Conservation (phyloP, 352 stramenopile species). For the Pythium aphanidermatum region DNA sequence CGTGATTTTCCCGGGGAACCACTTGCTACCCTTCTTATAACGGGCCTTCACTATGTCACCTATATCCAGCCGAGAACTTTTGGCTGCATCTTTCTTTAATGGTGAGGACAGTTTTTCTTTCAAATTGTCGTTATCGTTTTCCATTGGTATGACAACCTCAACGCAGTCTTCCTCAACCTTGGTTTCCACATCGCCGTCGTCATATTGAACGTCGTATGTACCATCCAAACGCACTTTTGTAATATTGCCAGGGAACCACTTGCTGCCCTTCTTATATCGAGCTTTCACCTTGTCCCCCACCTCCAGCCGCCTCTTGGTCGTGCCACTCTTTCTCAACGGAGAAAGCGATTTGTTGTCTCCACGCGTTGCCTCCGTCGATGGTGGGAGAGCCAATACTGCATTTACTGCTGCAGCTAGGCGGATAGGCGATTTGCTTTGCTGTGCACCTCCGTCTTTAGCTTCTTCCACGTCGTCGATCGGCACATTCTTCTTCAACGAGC, state of each 20-base stretch:
- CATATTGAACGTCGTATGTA: conserved; percentile 54
- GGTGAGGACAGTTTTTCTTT: too few species aligned
- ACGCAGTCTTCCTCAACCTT: conserved; percentile 7
- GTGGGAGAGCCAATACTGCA: conserved; percentile 7
- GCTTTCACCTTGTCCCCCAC: conserved; percentile 35
- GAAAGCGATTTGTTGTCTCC: background rate
- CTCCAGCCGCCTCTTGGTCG: background rate
- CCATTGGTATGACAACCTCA: background rate
- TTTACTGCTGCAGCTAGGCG: conserved; percentile 22
- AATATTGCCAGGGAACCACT: conserved; percentile 48
- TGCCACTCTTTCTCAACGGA: background rate
- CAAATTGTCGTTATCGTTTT: conserved; percentile 1
- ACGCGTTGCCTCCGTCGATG: background rate
- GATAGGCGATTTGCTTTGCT: conserved; percentile 35
- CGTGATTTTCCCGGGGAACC: conserved; percentile 46
- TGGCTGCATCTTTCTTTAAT: too few species aligned
- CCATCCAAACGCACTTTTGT: conserved; percentile 35
- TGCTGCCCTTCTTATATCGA: conserved; percentile 40
- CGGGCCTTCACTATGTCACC: conserved; percentile 33
- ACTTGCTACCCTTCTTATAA: conserved; percentile 41
- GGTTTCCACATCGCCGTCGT: conserved; percentile 51
- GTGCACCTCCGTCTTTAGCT: conserved; percentile 29
- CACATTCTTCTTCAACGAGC: conserved; percentile 60
- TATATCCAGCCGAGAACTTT: conserved; percentile 8
- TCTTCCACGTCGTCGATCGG: conserved; percentile 54